Base-by-base conservation (phyloP, 345 rosid species). In the Citrus glauca region DNA sequence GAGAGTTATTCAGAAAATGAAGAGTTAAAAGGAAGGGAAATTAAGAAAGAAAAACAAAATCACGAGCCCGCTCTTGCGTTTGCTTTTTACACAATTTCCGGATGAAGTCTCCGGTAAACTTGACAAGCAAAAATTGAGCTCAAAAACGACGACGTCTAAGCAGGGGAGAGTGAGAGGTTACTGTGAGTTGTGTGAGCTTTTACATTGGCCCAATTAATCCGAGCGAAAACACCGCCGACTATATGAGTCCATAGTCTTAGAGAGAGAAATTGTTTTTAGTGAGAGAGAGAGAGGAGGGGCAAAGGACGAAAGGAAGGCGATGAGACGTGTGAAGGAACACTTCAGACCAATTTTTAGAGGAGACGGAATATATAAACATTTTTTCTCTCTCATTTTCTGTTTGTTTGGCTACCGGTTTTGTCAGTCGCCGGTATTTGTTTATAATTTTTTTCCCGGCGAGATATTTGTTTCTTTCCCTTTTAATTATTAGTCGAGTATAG, bases 321-420 rank as follows among this genome's bases (percentile, higher is more conserved):
- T 25, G 86, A 87, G 84, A 85, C 87, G 82, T 82, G 75, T 84
- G 88, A 84, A 76, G 79, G 86, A 84, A 80, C 87, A 80, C 73
- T 78, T 78, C 80, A 81, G 86, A 82, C 82, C 71, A 68, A 72
- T 45, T 83, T 78, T 81, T 11, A 71, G 81, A 79, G 82, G 86
- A 80, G 70, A 60, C 62, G 82, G 80, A 66, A 81, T 67, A 83
- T 86, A 81, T 81, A 82, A 69, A 79, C 76, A 76, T 65, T 86
- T 56, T 56, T 88, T 85, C 70, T 81, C 80, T 85, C 77, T 81
- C 75, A 22, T 66, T 25, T 53, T 17, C 7, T 17, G 22, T 16
- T 1, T 2, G 55, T 57, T 7, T 14, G 65, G 25, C 4, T 8
- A 85, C 87, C 68, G 85, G 84, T 35, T 78, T 72, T 24, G 65